Percentiles rank a stretch among this genome's conserved stretches.
Evolutionary conservation across 306 rosid species (phyloP).

Genomic region (Comarum palustre): DNA sequence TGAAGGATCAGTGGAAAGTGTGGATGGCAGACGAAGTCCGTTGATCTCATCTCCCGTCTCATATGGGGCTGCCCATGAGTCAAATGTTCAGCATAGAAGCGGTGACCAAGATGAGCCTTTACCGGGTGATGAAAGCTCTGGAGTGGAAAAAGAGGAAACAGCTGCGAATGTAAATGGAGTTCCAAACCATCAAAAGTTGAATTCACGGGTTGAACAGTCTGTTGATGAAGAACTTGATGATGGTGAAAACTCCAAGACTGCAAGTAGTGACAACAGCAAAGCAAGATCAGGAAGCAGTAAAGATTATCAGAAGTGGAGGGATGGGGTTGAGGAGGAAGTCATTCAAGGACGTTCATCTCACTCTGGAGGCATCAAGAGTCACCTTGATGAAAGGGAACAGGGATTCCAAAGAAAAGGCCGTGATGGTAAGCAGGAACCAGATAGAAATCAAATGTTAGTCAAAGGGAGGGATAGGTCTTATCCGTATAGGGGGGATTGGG

Average conservation of each 20-base stretch:
- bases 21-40: slow-evolving; percentile 52
- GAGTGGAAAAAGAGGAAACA: slow-evolving; percentile 51
- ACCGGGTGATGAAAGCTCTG: slow-evolving; percentile 56
- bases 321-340: slow-evolving; percentile 87
- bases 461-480: slow-evolving; percentile 69
- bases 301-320: slow-evolving; percentile 67
- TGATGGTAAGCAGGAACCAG: slow-evolving; percentile 66
- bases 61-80: slow-evolving; percentile 42
- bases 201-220: slow-evolving; percentile 58
- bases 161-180: slow-evolving; percentile 31
- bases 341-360: slow-evolving; percentile 66
- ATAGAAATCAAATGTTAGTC: slow-evolving; percentile 47
- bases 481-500: slow-evolving; percentile 69
- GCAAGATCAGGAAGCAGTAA: slow-evolving; percentile 92
- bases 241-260: slow-evolving; percentile 77
- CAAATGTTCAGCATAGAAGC: slow-evolving; percentile 57
- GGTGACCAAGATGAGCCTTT: slow-evolving; percentile 53
- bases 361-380: slow-evolving; percentile 43
- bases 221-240: slow-evolving; percentile 57
- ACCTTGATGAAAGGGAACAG: slow-evolving; percentile 61
- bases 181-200: slow-evolving; percentile 41
- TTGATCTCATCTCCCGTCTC: slow-evolving; percentile 52
- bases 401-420: slow-evolving; percentile 53
- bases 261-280: slow-evolving; percentile 96
- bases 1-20: slow-evolving; percentile 72